These are phyloP conservation scores for Paecilomyces dactylethromorphus DNA, from an alignment of 2,329 filamentous ascomycete genomes.

Conservation along the genomic window DNA sequence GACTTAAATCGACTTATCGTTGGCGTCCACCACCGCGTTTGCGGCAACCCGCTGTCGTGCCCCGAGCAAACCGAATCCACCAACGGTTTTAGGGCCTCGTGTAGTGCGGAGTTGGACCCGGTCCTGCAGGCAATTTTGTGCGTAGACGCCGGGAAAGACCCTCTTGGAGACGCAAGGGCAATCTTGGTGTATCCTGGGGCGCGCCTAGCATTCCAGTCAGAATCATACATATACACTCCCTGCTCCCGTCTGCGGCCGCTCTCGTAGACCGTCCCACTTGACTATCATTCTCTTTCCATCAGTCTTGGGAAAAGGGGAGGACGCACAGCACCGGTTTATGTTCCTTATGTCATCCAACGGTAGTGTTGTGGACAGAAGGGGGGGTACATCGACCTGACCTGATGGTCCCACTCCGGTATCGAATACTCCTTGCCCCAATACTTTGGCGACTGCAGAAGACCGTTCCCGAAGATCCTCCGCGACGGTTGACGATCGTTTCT, in stretches of 20 bases:
- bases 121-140: constrained; percentile 24
- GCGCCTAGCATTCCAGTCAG: constrained; percentile 7
- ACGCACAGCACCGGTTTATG: neutral
- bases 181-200: constrained; percentile 7
- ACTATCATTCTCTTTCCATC: neutral
- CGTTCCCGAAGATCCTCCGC: neutral
- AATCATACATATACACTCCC: neutral
- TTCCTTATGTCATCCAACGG: neutral
- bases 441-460: neutral
- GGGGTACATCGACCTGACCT: neutral
- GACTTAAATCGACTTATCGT: constrained; percentile 10
- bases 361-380: neutral
- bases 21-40: constrained; percentile 18
- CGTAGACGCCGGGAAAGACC: constrained; percentile 5
- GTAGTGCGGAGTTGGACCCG: constrained; percentile 21
- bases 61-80: constrained; percentile 17
- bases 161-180: constrained; percentile 9
- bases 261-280: neutral
- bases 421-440: neutral
- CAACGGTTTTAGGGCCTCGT: constrained; percentile 14
- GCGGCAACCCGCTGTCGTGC: constrained; percentile 17
- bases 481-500: neutral
- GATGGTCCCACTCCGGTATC: neutral
- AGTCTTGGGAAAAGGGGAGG: neutral
- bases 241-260: neutral